phyloP scores from a whole-genome alignment of 495 filamentous ascomycete genomes.

The Halenospora varia region DNA sequence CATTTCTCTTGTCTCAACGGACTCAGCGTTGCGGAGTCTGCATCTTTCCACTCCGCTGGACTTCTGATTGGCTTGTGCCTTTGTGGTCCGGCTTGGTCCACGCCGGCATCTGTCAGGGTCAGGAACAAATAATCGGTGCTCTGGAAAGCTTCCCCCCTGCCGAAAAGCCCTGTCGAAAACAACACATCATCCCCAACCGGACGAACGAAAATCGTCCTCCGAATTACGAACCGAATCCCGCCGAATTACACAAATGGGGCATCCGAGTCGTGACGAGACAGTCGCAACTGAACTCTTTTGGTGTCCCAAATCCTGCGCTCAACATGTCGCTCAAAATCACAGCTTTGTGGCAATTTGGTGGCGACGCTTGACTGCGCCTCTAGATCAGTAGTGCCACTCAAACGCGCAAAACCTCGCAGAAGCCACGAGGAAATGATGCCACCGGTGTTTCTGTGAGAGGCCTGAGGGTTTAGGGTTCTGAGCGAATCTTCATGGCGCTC shows the following conservation, averaged over 20 bases:
- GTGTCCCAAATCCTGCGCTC: no score
- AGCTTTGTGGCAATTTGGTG: not conserved
- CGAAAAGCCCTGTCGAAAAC: not conserved
- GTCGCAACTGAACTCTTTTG: not conserved
- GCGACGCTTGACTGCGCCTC: not conserved
- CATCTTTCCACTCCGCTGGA: not conserved
- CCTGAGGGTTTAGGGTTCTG: not conserved
- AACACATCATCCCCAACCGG: not conserved
- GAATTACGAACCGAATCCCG: not conserved
- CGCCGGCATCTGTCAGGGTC: constrained; percentile 8
- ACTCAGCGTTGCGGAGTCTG: constrained; percentile 7
- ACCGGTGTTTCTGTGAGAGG: not conserved
- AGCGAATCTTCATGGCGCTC: not conserved
- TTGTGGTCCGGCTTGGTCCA: constrained; percentile 4
- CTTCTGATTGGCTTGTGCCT: constrained; percentile 2
- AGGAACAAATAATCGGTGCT: constrained; percentile 4
- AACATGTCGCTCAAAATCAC: not conserved
- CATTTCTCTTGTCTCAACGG: not conserved
- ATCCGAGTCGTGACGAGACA: not conserved
- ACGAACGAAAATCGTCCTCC: not conserved
- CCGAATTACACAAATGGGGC: not conserved
- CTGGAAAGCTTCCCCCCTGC: not conserved
- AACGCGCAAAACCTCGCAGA: not conserved
- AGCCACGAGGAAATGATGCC: not conserved
- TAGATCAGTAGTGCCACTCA: not conserved